Percentiles rank a stretch among this genome's conserved stretches.
These are phyloP conservation scores for Luvunga scandens DNA, from an alignment of 345 rosid species.

Conservation along the genomic window DNA sequence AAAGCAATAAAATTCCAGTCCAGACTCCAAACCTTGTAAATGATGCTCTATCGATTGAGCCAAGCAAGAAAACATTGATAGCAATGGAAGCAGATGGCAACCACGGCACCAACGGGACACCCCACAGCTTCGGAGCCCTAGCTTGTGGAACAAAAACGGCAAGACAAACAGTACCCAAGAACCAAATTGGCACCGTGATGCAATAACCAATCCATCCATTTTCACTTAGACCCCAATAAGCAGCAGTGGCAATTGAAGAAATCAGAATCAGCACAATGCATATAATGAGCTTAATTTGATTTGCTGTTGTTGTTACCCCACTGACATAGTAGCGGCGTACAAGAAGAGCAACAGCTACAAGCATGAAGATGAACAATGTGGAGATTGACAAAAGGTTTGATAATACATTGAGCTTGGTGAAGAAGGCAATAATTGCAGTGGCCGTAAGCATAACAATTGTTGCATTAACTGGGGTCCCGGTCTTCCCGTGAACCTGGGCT, in stretches of 20 bases:
- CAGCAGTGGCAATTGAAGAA: constrained; percentile 44
- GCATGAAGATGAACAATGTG: constrained; percentile 78
- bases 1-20: constrained; percentile 53
- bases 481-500: constrained; percentile 53
- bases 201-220: constrained; percentile 58
- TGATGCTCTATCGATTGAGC: constrained; percentile 59
- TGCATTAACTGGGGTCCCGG: constrained; percentile 78
- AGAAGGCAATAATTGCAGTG: constrained; percentile 65
- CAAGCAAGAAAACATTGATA: constrained; percentile 72
- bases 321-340: constrained; percentile 71
- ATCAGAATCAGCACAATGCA: constrained; percentile 44
- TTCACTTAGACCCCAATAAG: constrained; percentile 47
- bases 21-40: constrained; percentile 65
- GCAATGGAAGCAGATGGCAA: constrained; percentile 73
- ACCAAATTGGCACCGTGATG: constrained; percentile 58
- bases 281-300: constrained; percentile 44
- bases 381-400: constrained; percentile 68
- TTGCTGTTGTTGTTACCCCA: constrained; percentile 39
- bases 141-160: constrained; percentile 55
- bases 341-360: constrained; percentile 68
- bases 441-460: constrained; percentile 58
- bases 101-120: constrained; percentile 89
- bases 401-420: constrained; percentile 55
- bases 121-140: constrained; percentile 75
- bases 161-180: constrained; percentile 43